Evolutionary conservation across 805 yeast species (phyloP).

Genomic region (Jamesozyma piceae): DNA sequence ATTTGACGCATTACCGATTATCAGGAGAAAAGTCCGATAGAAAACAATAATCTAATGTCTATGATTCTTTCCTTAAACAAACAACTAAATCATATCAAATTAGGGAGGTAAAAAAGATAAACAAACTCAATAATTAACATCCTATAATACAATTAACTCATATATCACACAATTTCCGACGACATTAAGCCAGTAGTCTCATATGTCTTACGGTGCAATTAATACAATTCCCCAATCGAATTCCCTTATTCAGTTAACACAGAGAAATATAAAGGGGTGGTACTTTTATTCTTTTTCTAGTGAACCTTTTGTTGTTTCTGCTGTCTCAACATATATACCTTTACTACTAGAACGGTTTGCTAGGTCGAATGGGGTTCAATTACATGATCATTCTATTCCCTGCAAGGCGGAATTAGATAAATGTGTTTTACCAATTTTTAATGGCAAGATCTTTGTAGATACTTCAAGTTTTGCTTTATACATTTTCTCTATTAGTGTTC

Average conservation of each 20-base stretch:
- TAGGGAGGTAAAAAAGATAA: no score
- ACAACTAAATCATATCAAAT: no score
- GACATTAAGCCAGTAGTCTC: no score
- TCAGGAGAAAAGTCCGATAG: no score
- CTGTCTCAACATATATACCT: conserved; percentile 72
- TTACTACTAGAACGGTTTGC: conserved; percentile 63
- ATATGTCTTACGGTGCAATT: conserved; percentile 5
- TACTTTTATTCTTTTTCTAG: conserved; percentile 63
- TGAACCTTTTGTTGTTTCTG: conserved; percentile 74
- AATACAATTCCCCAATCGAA: background rate
- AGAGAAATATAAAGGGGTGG: conserved; percentile 49
- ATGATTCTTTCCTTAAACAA: no score
- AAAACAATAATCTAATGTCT: no score
- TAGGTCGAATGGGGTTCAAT: conserved; percentile 57
- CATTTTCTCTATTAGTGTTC: conserved; percentile 62
- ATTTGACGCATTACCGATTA: no score
- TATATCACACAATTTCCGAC: no score
- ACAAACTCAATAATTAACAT: no score
- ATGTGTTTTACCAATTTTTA: conserved; percentile 40
- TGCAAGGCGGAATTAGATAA: conserved; percentile 34
- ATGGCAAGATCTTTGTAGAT: conserved; percentile 45
- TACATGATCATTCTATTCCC: conserved; percentile 47
- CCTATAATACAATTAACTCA: no score
- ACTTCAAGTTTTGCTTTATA: conserved; percentile 67
- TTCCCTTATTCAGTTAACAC: conserved; percentile 19